Percentiles rank a stretch among this genome's conserved stretches.
These are phyloP conservation scores for Luzula sylvatica DNA, from an alignment of 176 grass and related monocot species.

Conservation along the genomic window DNA sequence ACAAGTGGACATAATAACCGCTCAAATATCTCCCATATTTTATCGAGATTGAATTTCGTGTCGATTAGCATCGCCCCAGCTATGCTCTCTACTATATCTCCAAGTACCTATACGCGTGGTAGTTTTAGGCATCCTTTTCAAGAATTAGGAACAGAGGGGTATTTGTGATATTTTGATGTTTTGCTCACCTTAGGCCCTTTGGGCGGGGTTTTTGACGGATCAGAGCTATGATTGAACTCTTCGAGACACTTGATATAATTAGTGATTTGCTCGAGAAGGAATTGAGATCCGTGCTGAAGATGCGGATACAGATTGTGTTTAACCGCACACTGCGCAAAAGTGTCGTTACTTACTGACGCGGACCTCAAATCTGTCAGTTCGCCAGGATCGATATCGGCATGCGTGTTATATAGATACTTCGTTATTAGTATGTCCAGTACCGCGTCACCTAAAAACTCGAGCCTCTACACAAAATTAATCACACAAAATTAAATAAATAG, in stretches of 20 bases:
- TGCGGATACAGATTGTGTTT: slow-evolving; percentile 61
- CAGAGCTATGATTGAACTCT: slow-evolving; percentile 25
- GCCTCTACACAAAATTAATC: slow-evolving; percentile 39
- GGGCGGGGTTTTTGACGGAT: slow-evolving; percentile 25
- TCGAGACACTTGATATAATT: slow-evolving; percentile 56
- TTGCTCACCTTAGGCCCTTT: slow-evolving; percentile 69
- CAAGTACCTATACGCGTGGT: slow-evolving; percentile 54
- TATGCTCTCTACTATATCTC: slow-evolving; percentile 95
- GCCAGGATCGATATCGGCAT: slow-evolving; percentile 62
- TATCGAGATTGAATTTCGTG: slow-evolving; percentile 58
- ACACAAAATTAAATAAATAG: slow-evolving; percentile 2
- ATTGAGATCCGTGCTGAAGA: slow-evolving; percentile 60
- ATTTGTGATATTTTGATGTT: no score
- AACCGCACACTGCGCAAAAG: slow-evolving; percentile 77
- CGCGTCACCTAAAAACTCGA: slow-evolving; percentile 89
- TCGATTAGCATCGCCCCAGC: slow-evolving; percentile 76
- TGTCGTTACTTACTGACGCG: slow-evolving; percentile 87
- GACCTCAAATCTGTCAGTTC: slow-evolving; percentile 83
- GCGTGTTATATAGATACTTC: slow-evolving; percentile 46
- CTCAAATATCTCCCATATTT: slow-evolving; percentile 59
- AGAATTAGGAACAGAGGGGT: no score
- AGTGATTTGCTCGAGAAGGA: slow-evolving; percentile 50
- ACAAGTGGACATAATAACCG: slow-evolving; percentile 79
- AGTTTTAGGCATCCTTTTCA: no score
- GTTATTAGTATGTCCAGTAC: slow-evolving; percentile 87